Evolutionary conservation across 2,329 filamentous ascomycete genomes (phyloP).

Genomic region (Colletotrichum lupini): DNA sequence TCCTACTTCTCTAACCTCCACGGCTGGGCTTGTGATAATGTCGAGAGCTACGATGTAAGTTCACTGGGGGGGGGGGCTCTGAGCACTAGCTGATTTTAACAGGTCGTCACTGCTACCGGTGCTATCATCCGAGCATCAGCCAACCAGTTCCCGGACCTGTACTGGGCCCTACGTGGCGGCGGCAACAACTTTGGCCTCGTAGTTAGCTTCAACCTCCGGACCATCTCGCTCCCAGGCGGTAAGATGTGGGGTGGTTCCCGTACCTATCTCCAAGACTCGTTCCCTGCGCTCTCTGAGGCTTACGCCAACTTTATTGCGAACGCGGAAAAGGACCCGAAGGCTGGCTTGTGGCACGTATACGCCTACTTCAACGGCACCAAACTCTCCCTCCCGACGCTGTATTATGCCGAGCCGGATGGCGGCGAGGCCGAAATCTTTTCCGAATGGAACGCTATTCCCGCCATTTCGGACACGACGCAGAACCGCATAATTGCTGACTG

Average conservation of each 20-base stretch:
- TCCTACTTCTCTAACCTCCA: conserved; percentile 43
- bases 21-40: conserved; percentile 58
- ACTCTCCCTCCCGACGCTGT: conserved; percentile 46
- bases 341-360: conserved; percentile 47
- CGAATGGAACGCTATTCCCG: conserved; percentile 46
- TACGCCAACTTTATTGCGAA: conserved; percentile 45
- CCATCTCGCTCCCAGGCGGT: conserved; percentile 46
- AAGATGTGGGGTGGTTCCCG: conserved; percentile 51
- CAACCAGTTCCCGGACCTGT: conserved; percentile 60
- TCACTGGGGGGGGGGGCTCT: no score
- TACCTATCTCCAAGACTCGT: conserved; percentile 44
- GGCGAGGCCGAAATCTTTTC: conserved; percentile 48
- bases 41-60: conserved; percentile 39
- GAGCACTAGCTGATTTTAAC: background rate
- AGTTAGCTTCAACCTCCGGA: conserved; percentile 57
- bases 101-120: conserved; percentile 58
- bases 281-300: conserved; percentile 44
- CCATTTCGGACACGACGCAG: conserved; percentile 42
- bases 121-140: conserved; percentile 53
- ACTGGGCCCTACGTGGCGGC: conserved; percentile 66
- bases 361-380: conserved; percentile 33
- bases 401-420: conserved; percentile 49
- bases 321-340: conserved; percentile 46
- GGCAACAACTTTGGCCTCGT: conserved; percentile 69
- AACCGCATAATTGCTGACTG: conserved; percentile 36